Evolutionary conservation across 2,329 filamentous ascomycete genomes (phyloP).

Genomic region (Plenodomus tracheiphilus): DNA sequence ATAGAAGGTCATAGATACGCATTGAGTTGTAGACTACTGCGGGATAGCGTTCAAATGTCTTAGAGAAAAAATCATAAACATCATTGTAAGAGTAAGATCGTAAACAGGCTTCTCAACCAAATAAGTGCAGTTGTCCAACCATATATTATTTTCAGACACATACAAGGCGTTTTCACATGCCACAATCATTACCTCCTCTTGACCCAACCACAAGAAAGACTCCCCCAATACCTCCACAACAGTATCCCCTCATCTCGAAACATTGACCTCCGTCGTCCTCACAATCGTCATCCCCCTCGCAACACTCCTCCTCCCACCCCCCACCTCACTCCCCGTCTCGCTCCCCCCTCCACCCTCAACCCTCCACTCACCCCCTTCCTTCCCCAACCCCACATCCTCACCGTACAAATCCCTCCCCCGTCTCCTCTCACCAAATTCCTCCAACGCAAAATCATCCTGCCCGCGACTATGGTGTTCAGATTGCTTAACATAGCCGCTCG

Average conservation of each 20-base stretch:
- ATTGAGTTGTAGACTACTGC: neutral
- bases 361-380: constrained; percentile 11
- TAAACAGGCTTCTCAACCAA: no score
- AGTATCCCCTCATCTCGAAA: constrained; percentile 1
- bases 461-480: constrained; percentile 3
- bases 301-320: constrained; percentile 12
- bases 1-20: neutral
- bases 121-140: neutral
- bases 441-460: constrained; percentile 11
- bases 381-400: constrained; percentile 15
- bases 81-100: no score
- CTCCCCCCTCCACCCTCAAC: constrained; percentile 7
- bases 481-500: constrained; percentile 23
- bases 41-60: neutral
- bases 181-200: neutral
- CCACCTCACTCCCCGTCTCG: constrained; percentile 1
- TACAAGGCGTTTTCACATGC: neutral
- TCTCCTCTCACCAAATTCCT: constrained; percentile 11
- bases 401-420: constrained; percentile 12
- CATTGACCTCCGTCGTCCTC: constrained; percentile 23
- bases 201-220: no score
- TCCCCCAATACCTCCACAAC: no score
- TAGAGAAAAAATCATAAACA: no score
- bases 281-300: constrained; percentile 17
- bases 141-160: neutral